Conservation (phyloP, 805 yeast species). For the Ogataea paraovalis region DNA sequence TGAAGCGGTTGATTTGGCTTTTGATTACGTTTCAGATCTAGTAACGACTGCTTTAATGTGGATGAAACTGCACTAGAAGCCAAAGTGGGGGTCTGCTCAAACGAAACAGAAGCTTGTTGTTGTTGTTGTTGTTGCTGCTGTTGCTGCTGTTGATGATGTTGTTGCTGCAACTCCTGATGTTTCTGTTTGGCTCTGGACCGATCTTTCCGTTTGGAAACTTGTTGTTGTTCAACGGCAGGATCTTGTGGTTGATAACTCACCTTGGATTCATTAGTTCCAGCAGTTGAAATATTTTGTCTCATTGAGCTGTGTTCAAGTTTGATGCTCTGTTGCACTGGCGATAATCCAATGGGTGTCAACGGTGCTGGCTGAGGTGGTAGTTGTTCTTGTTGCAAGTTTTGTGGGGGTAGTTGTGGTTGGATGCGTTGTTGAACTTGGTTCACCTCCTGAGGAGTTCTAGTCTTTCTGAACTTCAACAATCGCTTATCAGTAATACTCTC, state of each 20-base stretch:
- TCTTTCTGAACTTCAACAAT: constrained; percentile 5
- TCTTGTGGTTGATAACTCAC: not conserved
- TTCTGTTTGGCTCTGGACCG: not conserved
- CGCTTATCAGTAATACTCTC: constrained; percentile 22
- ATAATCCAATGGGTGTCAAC: not conserved
- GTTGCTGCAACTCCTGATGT: not conserved
- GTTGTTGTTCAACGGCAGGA: constrained; percentile 1
- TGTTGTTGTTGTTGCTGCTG: constrained; percentile 3
- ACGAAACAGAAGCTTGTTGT: constrained; percentile 3
- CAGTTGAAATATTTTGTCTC: not conserved
- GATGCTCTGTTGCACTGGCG: not conserved
- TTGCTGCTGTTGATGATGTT: constrained; percentile 1
- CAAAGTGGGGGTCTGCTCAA: constrained; percentile 4
- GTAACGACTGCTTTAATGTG: constrained; percentile 24
- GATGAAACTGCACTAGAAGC: constrained; percentile 12
- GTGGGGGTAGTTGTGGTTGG: not conserved
- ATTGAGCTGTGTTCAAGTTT: not conserved
- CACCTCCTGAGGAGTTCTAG: not conserved
- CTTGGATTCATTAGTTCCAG: not conserved
- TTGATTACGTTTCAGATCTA: constrained; percentile 27
- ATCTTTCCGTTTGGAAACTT: not conserved
- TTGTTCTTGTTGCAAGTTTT: not conserved
- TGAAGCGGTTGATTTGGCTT: constrained; percentile 54
- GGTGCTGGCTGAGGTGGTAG: not conserved
- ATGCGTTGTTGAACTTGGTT: not conserved